Evolutionary conservation across 1,139 yeast genomes (phyloP), one percentile per base, ranked within the genome.

Genomic region (Candida tunisiensis): DNA sequence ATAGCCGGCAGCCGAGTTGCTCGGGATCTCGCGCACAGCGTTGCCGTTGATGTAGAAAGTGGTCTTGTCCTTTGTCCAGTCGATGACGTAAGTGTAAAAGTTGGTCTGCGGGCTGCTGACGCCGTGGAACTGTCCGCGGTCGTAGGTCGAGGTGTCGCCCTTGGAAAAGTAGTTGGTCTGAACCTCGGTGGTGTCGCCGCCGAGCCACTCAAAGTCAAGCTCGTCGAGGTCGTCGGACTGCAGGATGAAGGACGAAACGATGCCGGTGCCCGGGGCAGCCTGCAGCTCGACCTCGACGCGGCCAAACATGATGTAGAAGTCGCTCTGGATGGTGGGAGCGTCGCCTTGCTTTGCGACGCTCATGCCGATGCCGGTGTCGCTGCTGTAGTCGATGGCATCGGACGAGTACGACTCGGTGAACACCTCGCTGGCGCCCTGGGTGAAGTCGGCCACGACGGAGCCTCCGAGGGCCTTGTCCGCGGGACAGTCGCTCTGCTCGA

Each of bases 201-300:
- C 94, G 31, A 77, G 60, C 68, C 88, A 72, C 49, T 82, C 94
- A 28, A 79, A 51, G 53, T 82, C 94, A 25, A 82, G 69, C 53
- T 82, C 94, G 50, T 82, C 94, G 36, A 74, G 56, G 41, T 75
- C 92, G 47, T 82, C 93, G 39, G 83, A 72, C 49, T 80, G 92
- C 34, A 82, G 58, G 39, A 73, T 80, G 42, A 80, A 72, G 2
- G 85, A 71, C 0, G 93, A 77, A 14, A 82, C 68, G 22, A 82
- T 62, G 34, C 93, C 94, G 24, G 51, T 51, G 15, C 93, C 93
- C 13, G 63, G 54, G 3, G 88, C 83, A 11, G 88, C 77, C 45
- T 73, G 65, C 34, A 78, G 47, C 2, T 60, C 62, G 7, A 73
- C 83, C 46, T 79, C 91, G 13, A 80, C 69, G 38, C 69, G 69